Evolutionary conservation across 805 yeast species (phyloP).

Genomic region (Barnettozyma botsteinii): DNA sequence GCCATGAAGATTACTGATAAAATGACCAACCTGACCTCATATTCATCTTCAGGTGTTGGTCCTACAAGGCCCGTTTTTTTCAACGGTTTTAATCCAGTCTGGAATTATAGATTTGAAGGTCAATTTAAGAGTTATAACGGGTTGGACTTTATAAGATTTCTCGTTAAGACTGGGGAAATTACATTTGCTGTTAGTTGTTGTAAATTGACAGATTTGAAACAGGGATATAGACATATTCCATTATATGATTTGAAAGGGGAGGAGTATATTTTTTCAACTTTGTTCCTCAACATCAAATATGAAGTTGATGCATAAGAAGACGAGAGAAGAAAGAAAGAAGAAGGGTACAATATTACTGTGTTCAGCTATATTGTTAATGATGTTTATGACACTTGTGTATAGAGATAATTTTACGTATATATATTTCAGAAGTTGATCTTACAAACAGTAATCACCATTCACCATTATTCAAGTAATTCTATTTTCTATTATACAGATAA

Average conservation of each 20-base stretch:
- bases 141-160: conserved; percentile 52
- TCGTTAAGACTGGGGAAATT: conserved; percentile 39
- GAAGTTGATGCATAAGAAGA: conserved; percentile 6
- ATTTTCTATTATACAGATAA: not conserved
- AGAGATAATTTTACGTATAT: too few species aligned
- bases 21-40: conserved; percentile 1
- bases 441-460: not conserved
- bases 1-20: conserved; percentile 13
- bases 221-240: conserved; percentile 81
- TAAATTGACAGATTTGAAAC: conserved; percentile 55
- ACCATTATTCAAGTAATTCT: not conserved
- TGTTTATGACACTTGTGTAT: conserved; percentile 1
- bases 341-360: not conserved
- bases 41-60: conserved; percentile 1
- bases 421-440: too few species aligned
- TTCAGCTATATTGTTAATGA: not conserved
- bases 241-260: conserved; percentile 78
- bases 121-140: conserved; percentile 33
- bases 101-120: conserved; percentile 58
- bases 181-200: conserved; percentile 56
- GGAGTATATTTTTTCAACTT: conserved; percentile 54
- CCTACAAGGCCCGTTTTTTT: conserved; percentile 36
- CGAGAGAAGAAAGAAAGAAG: not conserved
- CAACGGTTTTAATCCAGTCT: conserved; percentile 85
- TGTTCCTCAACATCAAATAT: conserved; percentile 35